Percentiles rank a stretch among this genome's conserved stretches.
These are phyloP conservation scores for Daldinia sp. DNA, from an alignment of 2,329 filamentous ascomycete genomes.

Conservation along the genomic window DNA sequence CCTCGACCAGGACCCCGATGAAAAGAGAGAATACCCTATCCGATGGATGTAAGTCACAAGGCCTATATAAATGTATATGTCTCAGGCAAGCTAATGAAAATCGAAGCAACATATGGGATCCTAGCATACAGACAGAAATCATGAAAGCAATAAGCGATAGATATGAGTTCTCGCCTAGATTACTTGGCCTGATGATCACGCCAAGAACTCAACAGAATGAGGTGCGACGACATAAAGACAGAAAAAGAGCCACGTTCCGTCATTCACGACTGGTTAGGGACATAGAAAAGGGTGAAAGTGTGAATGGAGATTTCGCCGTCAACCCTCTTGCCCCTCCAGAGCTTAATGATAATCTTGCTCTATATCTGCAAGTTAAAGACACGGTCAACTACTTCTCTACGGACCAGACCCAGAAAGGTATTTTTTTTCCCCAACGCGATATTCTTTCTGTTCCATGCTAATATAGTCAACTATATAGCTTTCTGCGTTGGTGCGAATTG, in stretches of 20 bases:
- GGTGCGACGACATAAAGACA: constrained; percentile 25
- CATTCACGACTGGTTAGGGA: constrained; percentile 32
- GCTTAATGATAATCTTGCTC: constrained; percentile 45
- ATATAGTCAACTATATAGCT: constrained; percentile 54
- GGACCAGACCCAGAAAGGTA: constrained; percentile 72
- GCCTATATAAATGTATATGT: background rate
- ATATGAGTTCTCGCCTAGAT: constrained; percentile 74
- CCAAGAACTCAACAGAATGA: constrained; percentile 24
- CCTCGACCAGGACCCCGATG: constrained; percentile 42
- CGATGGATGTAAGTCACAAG: constrained; percentile 71
- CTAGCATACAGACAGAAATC: constrained; percentile 64
- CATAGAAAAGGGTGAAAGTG: constrained; percentile 35
- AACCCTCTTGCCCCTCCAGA: constrained; percentile 20
- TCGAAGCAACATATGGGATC: constrained; percentile 73
- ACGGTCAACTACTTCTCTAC: constrained; percentile 81
- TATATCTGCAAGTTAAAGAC: constrained; percentile 67
- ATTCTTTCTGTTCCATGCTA: constrained; percentile 30
- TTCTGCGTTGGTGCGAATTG: constrained; percentile 77
- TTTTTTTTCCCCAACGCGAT: constrained; percentile 29
- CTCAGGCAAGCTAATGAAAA: constrained; percentile 17
- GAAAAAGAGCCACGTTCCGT: constrained; percentile 8
- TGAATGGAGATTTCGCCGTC: constrained; percentile 19
- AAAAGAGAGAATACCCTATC: constrained; percentile 55
- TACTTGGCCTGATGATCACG: constrained; percentile 66
- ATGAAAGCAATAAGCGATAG: constrained; percentile 64